These are phyloP conservation scores for Pythium vanterpoolii DNA, from an alignment of 352 stramenopile genomes.

Conservation along the genomic window DNA sequence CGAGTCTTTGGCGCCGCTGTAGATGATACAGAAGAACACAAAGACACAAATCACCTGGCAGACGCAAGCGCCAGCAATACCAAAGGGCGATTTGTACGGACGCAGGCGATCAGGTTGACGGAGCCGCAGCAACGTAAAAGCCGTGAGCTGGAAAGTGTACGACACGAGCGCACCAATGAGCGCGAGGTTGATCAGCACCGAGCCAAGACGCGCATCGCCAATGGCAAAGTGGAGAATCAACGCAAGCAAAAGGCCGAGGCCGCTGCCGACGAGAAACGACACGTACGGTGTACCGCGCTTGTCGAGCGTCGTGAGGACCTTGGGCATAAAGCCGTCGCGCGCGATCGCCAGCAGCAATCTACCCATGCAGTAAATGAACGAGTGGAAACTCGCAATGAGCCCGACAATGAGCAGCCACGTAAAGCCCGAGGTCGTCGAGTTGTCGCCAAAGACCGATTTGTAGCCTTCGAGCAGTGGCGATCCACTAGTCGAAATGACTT, in stretches of 20 bases:
- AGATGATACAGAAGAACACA: slow-evolving; percentile 57
- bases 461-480: slow-evolving; percentile 58
- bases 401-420: slow-evolving; percentile 64
- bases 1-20: slow-evolving; percentile 45
- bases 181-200: slow-evolving; percentile 66
- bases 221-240: slow-evolving; percentile 59
- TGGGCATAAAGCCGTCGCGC: slow-evolving; percentile 52
- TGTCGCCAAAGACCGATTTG: slow-evolving; percentile 72
- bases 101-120: slow-evolving; percentile 44
- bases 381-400: slow-evolving; percentile 57
- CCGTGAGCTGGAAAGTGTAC: slow-evolving; percentile 59
- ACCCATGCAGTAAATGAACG: slow-evolving; percentile 74
- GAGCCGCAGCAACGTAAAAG: slow-evolving; percentile 57
- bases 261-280: slow-evolving; percentile 39
- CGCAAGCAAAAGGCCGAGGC: slow-evolving; percentile 38
- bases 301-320: slow-evolving; percentile 52
- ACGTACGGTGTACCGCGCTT: slow-evolving; percentile 39
- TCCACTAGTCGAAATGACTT: slow-evolving; percentile 30
- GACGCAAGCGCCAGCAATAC: slow-evolving; percentile 43
- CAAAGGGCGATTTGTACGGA: slow-evolving; percentile 57
- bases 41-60: slow-evolving; percentile 44
- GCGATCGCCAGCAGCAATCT: slow-evolving; percentile 60
- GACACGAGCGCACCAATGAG: slow-evolving; percentile 59
- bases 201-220: slow-evolving; percentile 49
- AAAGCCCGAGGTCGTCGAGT: slow-evolving; percentile 49